phyloP scores from a whole-genome alignment of 1,139 yeast genomes.

The Geotrichum macrosporum region DNA sequence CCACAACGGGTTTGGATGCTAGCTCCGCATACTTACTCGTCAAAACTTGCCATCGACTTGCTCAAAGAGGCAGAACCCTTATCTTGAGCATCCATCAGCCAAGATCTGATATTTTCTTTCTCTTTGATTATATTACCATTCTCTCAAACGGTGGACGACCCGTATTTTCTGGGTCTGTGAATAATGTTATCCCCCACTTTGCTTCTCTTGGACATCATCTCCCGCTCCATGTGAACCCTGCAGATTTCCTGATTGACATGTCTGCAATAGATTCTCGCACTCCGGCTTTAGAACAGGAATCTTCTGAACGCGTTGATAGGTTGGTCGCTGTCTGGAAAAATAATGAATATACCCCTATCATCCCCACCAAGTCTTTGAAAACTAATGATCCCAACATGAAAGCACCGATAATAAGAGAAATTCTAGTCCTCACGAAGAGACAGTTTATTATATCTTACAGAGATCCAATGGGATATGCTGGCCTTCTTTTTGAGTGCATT shows the following conservation, averaged over 20 bases:
- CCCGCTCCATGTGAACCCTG: constrained; percentile 51
- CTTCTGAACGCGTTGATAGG: constrained; percentile 44
- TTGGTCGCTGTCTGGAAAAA: constrained; percentile 52
- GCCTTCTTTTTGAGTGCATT: constrained; percentile 53
- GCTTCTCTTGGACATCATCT: constrained; percentile 44
- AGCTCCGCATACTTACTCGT: constrained; percentile 65
- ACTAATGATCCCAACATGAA: constrained; percentile 8
- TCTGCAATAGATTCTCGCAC: constrained; percentile 61
- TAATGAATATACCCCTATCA: constrained; percentile 8
- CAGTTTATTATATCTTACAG: constrained; percentile 53
- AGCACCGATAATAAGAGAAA: constrained; percentile 48
- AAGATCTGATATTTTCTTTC: constrained; percentile 62
- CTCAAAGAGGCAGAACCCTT: constrained; percentile 64
- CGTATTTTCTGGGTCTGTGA: constrained; percentile 55
- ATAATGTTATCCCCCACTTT: constrained; percentile 51
- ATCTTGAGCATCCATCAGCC: constrained; percentile 83
- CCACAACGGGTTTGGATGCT: constrained; percentile 85
- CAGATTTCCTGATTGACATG: constrained; percentile 64
- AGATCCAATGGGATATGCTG: constrained; percentile 54
- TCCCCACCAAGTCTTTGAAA: background rate
- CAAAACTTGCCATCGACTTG: constrained; percentile 54
- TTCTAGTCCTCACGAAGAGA: constrained; percentile 53
- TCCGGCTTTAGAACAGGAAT: constrained; percentile 42
- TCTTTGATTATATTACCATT: constrained; percentile 70
- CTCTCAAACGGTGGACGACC: constrained; percentile 63